Percentiles rank a stretch among this genome's conserved stretches.
Conservation (phyloP, 2,329 filamentous ascomycete species). For the Ceratocystis huliohia region DNA sequence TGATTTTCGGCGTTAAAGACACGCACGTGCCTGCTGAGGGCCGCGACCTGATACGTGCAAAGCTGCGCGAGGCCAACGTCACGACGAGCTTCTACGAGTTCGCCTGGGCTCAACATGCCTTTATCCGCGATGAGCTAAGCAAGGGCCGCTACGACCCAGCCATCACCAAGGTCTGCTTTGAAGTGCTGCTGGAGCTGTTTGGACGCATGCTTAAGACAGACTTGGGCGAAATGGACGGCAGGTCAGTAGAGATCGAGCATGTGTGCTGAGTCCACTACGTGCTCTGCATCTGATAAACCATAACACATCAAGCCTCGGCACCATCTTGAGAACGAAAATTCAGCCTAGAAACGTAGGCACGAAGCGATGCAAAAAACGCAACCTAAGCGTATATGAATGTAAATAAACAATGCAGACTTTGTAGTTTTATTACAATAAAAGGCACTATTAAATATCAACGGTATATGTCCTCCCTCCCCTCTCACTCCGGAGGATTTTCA, state of each 20-base stretch:
- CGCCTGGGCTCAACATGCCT: constrained; percentile 89
- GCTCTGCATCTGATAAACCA: too few species aligned
- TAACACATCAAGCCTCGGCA: not conserved
- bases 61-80: constrained; percentile 62
- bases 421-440: constrained; percentile 12
- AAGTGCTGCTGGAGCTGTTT: constrained; percentile 80
- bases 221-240: constrained; percentile 54
- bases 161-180: constrained; percentile 76
- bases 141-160: constrained; percentile 91
- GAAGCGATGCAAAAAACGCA: not conserved
- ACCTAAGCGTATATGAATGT: constrained; percentile 10
- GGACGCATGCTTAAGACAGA: constrained; percentile 65
- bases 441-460: not conserved
- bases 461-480: not conserved
- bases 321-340: not conserved
- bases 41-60: constrained; percentile 69
- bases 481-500: not conserved
- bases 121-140: constrained; percentile 82
- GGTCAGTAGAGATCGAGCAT: constrained; percentile 53
- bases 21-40: constrained; percentile 77
- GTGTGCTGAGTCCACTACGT: constrained; percentile 44
- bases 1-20: constrained; percentile 88
- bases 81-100: constrained; percentile 76
- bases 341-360: not conserved
- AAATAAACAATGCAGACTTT: constrained; percentile 21